Evolutionary conservation across 1,284 basidiomycete genomes (phyloP).

Genomic region (Takashimella koratensis): DNA sequence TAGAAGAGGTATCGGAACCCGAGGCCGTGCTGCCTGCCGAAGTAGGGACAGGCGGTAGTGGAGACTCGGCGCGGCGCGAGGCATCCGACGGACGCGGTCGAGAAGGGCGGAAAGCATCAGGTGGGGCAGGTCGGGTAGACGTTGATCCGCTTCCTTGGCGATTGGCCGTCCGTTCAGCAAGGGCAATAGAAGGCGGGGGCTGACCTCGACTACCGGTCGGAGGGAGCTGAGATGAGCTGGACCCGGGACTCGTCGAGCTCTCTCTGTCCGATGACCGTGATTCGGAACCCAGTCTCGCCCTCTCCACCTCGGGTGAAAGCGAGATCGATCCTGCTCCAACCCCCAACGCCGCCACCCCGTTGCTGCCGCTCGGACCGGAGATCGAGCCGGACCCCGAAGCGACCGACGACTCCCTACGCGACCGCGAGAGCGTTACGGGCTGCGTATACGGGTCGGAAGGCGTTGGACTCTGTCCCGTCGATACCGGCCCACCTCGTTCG

Average conservation of each 20-base stretch:
- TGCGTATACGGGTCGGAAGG: constrained; percentile 1
- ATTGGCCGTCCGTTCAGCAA: constrained; percentile 28
- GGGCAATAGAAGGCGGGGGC: constrained; percentile 14
- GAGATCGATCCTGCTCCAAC: not conserved
- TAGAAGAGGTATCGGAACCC: not conserved
- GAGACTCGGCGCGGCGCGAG: not conserved
- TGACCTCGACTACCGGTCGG: constrained; percentile 38
- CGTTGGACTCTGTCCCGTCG: too few species aligned
- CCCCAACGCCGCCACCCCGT: too few species aligned
- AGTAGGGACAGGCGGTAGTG: constrained; percentile 7
- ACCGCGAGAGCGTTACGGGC: not conserved
- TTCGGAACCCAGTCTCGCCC: not conserved
- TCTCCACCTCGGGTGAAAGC: not conserved
- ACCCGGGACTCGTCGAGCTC: constrained; percentile 14
- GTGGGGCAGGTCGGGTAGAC: constrained; percentile 37
- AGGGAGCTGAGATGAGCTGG: constrained; percentile 10
- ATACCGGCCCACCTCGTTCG: too few species aligned
- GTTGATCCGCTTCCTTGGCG: constrained; percentile 11
- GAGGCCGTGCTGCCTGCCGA: not conserved
- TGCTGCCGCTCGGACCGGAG: not conserved
- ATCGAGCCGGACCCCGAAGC: not conserved
- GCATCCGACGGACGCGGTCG: constrained; percentile 21
- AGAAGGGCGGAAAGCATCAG: constrained; percentile 49
- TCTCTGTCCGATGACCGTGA: constrained; percentile 1
- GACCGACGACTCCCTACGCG: not conserved